Percentiles rank a stretch among this genome's conserved stretches.
phyloP scores from a whole-genome alignment of 2,329 filamentous ascomycete species.

The Ascosphaera acerosa region DNA sequence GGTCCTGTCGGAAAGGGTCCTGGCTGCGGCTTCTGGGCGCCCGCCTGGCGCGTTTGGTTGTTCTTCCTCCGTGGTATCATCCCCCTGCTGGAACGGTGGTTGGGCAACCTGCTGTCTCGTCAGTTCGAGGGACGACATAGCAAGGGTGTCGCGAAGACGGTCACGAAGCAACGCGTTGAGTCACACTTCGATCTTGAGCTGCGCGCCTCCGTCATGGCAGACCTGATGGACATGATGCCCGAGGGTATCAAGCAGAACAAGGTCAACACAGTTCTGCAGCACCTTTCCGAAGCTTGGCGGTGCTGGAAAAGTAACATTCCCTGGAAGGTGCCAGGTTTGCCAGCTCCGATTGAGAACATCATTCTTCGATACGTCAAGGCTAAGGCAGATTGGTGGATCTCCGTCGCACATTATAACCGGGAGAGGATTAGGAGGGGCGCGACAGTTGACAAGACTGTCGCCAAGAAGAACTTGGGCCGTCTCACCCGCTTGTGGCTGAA shows the following conservation, averaged over 20 bases:
- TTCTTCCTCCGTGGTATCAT: conserved; percentile 99
- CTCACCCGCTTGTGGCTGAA: conserved; percentile 92
- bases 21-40: conserved; percentile 96
- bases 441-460: conserved; percentile 95
- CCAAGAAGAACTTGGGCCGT: conserved; percentile 94
- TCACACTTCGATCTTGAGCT: conserved; percentile 96
- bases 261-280: conserved; percentile 90
- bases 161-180: conserved; percentile 96
- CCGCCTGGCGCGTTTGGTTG: conserved; percentile 94
- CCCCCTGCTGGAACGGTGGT: conserved; percentile 84
- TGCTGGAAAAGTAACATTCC: conserved; percentile 99
- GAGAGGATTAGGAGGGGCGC: conserved; percentile 90
- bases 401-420: conserved; percentile 93
- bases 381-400: conserved; percentile 99
- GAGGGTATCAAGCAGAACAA: conserved; percentile 99
- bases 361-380: conserved; percentile 97
- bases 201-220: conserved; percentile 93
- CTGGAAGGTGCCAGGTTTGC: conserved; percentile 93
- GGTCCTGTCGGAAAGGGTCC: conserved; percentile 92
- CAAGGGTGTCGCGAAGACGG: conserved; percentile 96
- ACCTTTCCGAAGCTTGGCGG: conserved; percentile 93
- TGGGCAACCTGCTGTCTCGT: conserved; percentile 84
- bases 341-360: conserved; percentile 94
- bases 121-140: conserved; percentile 97
- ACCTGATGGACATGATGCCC: conserved; percentile 99